A percentile compares a stretch with the other conserved stretches of the same genome.
Evolutionary conservation across 2,329 filamentous ascomycete genomes (phyloP).

Genomic region (Diplocarpon mali): DNA sequence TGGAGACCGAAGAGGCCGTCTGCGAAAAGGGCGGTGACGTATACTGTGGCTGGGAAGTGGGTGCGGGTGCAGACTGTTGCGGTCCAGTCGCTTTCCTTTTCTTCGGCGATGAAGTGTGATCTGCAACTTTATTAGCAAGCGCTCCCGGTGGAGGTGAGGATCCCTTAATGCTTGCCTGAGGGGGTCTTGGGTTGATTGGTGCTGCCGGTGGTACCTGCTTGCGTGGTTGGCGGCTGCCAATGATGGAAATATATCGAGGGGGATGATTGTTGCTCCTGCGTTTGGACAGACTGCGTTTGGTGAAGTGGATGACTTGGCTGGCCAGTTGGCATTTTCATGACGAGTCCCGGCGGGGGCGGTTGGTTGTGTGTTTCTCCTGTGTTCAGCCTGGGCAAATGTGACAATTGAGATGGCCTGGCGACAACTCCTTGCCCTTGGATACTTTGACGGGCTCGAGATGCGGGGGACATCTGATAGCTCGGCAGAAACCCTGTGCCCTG

Average conservation of each 20-base stretch:
- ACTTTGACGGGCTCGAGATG: slow-evolving; percentile 23
- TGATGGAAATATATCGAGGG: slow-evolving; percentile 84
- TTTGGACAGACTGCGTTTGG: slow-evolving; percentile 37
- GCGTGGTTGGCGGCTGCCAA: slow-evolving; percentile 71
- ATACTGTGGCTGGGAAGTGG: slow-evolving; percentile 35
- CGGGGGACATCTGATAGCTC: slow-evolving; percentile 27
- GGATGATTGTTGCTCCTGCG: slow-evolving; percentile 47
- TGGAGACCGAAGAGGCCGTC: slow-evolving; percentile 39
- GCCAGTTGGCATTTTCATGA: slow-evolving; percentile 34
- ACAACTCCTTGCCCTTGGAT: slow-evolving; percentile 19
- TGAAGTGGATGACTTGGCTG: slow-evolving; percentile 36
- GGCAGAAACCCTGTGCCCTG: slow-evolving; percentile 20
- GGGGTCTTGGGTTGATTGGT: slow-evolving; percentile 61
- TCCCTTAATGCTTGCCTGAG: slow-evolving; percentile 50
- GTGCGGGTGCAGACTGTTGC: slow-evolving; percentile 36
- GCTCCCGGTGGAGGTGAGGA: slow-evolving; percentile 30
- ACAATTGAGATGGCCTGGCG: slow-evolving; percentile 23
- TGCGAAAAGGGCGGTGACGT: slow-evolving; percentile 46
- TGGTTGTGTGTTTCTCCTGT: slow-evolving; percentile 32
- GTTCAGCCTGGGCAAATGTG: slow-evolving; percentile 32
- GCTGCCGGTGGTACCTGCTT: slow-evolving; percentile 39
- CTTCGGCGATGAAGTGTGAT: slow-evolving; percentile 65
- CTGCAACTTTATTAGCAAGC: slow-evolving; percentile 30
- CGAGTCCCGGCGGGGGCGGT: slow-evolving; percentile 27
- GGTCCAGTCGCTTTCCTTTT: slow-evolving; percentile 68